Percentiles rank a stretch among this genome's conserved stretches.
These are phyloP conservation scores for Lasiodiplodia sp. DNA, from an alignment of 2,329 filamentous ascomycete genomes.

Conservation along the genomic window DNA sequence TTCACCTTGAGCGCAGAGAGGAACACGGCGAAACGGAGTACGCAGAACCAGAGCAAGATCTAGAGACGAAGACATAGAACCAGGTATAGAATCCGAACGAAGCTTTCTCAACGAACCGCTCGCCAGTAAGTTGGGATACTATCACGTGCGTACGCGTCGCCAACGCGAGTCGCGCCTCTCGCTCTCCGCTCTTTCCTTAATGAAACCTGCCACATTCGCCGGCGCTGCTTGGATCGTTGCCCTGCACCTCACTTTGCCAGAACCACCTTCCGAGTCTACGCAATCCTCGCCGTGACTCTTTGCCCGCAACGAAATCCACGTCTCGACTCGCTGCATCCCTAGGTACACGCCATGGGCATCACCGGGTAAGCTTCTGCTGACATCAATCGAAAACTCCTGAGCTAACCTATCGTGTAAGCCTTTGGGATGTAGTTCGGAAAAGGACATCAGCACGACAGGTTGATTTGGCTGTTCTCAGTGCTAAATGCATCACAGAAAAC, in stretches of 20 bases:
- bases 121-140: not conserved
- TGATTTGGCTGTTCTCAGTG: not conserved
- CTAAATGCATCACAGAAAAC: not conserved
- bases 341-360: not conserved
- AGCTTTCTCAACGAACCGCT: not conserved
- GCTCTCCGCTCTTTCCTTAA: not conserved
- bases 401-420: not conserved
- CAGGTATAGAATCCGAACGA: not conserved
- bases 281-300: not conserved
- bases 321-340: not conserved
- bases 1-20: conserved; percentile 69
- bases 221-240: too few species aligned
- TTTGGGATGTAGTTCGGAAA: not conserved
- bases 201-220: not conserved
- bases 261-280: not conserved
- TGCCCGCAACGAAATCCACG: not conserved
- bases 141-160: not conserved
- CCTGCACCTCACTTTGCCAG: not conserved
- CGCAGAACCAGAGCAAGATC: conserved; percentile 35
- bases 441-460: not conserved
- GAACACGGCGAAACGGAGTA: conserved; percentile 63
- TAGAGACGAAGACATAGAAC: conserved; percentile 5
- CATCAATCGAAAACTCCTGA: not conserved
- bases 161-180: not conserved
- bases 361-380: not conserved